Percentiles rank a stretch among this genome's conserved stretches.
These are phyloP conservation scores for Scytalidium sp. DNA, from an alignment of 2,329 filamentous ascomycete genomes.

Conservation along the genomic window DNA sequence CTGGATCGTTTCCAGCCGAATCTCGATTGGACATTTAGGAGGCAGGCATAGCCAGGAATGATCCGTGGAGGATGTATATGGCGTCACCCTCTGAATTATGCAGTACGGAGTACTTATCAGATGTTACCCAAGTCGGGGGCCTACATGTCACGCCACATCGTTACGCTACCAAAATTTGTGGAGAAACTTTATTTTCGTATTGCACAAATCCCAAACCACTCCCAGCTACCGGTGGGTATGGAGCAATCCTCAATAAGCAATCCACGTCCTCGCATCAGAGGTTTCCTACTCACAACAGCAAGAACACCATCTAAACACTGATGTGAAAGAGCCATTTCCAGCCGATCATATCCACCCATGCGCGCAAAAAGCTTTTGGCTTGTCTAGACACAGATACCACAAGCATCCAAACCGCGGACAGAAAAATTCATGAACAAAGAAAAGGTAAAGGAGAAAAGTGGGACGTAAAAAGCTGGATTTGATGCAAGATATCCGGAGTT, in stretches of 20 bases:
- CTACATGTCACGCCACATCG: slow-evolving; percentile 5
- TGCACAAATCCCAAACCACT: slow-evolving; percentile 38
- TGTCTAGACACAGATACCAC: slow-evolving; percentile 31
- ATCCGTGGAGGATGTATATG: too few relatives aligned
- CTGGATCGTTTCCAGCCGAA: too few relatives aligned
- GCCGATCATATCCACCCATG: slow-evolving; percentile 47
- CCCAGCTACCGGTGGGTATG: slow-evolving; percentile 46
- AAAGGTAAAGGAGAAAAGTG: slow-evolving; percentile 35
- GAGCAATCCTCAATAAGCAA: slow-evolving; percentile 61
- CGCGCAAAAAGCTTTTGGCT: slow-evolving; percentile 36
- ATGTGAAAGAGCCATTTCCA: slow-evolving; percentile 56
- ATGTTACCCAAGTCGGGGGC: not conserved
- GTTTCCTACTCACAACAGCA: slow-evolving; percentile 26
- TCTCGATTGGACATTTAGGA: too few relatives aligned
- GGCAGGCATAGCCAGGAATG: too few relatives aligned
- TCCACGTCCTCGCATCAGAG: slow-evolving; percentile 58
- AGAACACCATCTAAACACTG: slow-evolving; percentile 44
- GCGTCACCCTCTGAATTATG: too few relatives aligned
- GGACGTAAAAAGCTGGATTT: slow-evolving; percentile 33
- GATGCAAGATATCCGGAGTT: slow-evolving; percentile 81
- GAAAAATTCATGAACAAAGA: slow-evolving; percentile 7
- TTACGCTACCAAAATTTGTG: slow-evolving; percentile 28
- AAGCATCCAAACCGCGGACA: slow-evolving; percentile 8
- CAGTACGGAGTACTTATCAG: not conserved
- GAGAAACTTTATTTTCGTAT: slow-evolving; percentile 61